Conservation (phyloP, 2,329 filamentous ascomycete genomes). For the Aspergillus aculeatinus region DNA sequence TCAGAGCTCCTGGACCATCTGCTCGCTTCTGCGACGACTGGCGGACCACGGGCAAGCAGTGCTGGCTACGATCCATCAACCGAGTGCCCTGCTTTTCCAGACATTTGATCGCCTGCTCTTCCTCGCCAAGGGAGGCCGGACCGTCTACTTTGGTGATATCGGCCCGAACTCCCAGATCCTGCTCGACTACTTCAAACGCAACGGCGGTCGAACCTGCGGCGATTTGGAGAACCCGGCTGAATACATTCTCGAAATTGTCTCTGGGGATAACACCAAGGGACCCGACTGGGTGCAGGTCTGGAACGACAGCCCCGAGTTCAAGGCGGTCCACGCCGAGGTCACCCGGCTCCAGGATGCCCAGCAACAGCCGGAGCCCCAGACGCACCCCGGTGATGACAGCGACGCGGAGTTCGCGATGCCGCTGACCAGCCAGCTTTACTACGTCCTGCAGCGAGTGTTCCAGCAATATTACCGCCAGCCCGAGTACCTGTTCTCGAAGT, state of each 20-base stretch:
- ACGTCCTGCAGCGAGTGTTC: slow-evolving; percentile 73
- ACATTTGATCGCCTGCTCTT: slow-evolving; percentile 67
- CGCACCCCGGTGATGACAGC: slow-evolving; percentile 48
- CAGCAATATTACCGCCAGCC: slow-evolving; percentile 89
- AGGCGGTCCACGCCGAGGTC: slow-evolving; percentile 58
- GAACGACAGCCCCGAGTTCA: slow-evolving; percentile 63
- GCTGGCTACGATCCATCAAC: slow-evolving; percentile 91
- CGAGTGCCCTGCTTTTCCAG: slow-evolving; percentile 87
- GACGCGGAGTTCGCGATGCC: slow-evolving; percentile 77
- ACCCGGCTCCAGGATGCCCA: slow-evolving; percentile 62
- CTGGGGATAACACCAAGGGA: slow-evolving; percentile 47
- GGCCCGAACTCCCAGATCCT: slow-evolving; percentile 57
- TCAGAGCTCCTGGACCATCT: slow-evolving; percentile 88
- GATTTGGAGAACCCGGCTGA: slow-evolving; percentile 69
- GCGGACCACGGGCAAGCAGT: slow-evolving; percentile 85
- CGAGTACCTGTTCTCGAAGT: slow-evolving; percentile 80
- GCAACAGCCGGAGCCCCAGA: slow-evolving; percentile 48
- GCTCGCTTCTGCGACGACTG: slow-evolving; percentile 78
- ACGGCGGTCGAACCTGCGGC: slow-evolving; percentile 60
- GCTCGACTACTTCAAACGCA: slow-evolving; percentile 61
- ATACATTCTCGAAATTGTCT: slow-evolving; percentile 65
- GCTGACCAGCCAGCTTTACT: slow-evolving; percentile 63
- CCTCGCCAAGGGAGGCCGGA: slow-evolving; percentile 62
- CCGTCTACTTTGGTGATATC: slow-evolving; percentile 67
- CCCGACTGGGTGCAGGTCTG: slow-evolving; percentile 64